phyloP scores from a whole-genome alignment of 1,284 basidiomycete species.

The Ceratobasidium sp. region DNA sequence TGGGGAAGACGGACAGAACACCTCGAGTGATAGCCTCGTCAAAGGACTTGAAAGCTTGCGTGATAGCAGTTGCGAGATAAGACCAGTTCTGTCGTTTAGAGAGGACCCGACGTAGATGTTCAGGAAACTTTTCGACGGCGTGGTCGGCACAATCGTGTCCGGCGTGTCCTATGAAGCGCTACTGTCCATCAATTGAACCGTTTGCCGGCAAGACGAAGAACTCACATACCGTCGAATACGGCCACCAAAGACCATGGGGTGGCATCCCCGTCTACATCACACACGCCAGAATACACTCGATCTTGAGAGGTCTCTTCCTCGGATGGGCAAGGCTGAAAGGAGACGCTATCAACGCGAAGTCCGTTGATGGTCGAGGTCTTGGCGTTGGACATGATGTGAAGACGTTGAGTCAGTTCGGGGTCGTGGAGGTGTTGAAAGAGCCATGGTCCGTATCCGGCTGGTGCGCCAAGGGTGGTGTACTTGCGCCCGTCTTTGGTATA shows the following conservation, averaged over 20 bases:
- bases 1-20: conserved; percentile 15
- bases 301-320: conserved; percentile 35
- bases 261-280: background rate
- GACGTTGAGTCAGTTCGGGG: conserved; percentile 14
- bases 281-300: background rate
- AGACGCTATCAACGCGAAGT: conserved; percentile 21
- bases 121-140: background rate
- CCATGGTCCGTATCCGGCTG: conserved; percentile 4
- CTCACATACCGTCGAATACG: conserved; percentile 28
- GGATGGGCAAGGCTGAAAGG: conserved; percentile 30
- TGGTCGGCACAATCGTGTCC: conserved; percentile 32
- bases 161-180: conserved; percentile 8
- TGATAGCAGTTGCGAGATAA: background rate
- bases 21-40: conserved; percentile 9
- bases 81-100: background rate
- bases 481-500: background rate
- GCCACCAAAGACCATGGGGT: conserved; percentile 10
- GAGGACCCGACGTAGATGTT: background rate
- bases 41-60: conserved; percentile 1
- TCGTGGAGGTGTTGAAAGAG: background rate
- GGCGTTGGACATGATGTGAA: background rate
- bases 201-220: too few species aligned
- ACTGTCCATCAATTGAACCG: background rate
- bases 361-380: background rate
- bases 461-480: background rate